Conservation (phyloP, 2,329 filamentous ascomycete species). For the Cadophora malorum region DNA sequence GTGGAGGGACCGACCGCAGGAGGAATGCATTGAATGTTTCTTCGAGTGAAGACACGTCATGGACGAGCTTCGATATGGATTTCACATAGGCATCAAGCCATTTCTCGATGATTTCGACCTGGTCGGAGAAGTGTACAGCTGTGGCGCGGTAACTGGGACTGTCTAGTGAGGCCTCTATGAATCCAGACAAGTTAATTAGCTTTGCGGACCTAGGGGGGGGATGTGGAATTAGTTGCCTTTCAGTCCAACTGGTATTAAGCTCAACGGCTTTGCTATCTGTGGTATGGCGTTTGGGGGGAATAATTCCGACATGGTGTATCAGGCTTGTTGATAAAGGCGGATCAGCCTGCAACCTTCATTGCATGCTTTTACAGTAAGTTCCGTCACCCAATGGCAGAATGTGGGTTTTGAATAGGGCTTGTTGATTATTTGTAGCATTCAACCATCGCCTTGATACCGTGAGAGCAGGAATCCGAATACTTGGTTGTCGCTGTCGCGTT, state of each 20-base stretch:
- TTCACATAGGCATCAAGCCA: slow-evolving; percentile 82
- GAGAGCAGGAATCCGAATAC: too few relatives aligned
- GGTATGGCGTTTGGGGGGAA: slow-evolving; percentile 31
- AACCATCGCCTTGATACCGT: too few relatives aligned
- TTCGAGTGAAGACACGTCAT: slow-evolving; percentile 77
- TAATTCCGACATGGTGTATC: slow-evolving; percentile 35
- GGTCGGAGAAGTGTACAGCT: slow-evolving; percentile 84
- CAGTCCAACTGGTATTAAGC: slow-evolving; percentile 67
- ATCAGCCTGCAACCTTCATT: not conserved
- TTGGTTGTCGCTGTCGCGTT: too few relatives aligned
- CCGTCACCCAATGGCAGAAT: too few relatives aligned
- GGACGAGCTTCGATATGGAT: slow-evolving; percentile 64
- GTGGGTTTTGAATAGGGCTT: too few relatives aligned
- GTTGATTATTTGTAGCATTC: too few relatives aligned
- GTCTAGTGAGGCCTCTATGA: slow-evolving; percentile 85
- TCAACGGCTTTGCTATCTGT: slow-evolving; percentile 39
- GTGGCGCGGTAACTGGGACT: slow-evolving; percentile 94
- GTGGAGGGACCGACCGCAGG: slow-evolving; percentile 74
- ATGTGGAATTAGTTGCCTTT: slow-evolving; percentile 18
- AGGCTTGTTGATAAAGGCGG: not conserved
- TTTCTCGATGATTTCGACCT: slow-evolving; percentile 87
- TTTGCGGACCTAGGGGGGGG: not conserved
- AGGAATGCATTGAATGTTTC: slow-evolving; percentile 80
- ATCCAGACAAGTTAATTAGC: not conserved
- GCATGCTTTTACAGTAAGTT: too few relatives aligned